Base-by-base conservation (phyloP, 345 rosid species). In the Cochlearia excelsa region DNA sequence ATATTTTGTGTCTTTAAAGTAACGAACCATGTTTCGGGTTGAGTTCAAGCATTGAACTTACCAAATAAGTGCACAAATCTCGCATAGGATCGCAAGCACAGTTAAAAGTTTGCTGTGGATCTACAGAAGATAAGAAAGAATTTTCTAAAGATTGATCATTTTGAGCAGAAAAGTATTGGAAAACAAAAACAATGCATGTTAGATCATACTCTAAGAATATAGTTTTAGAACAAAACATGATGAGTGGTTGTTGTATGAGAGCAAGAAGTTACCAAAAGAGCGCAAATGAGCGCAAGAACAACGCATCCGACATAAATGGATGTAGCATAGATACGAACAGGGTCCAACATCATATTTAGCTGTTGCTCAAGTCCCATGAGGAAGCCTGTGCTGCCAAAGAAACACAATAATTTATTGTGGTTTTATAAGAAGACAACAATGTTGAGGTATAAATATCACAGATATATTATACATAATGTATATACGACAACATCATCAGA, bases 361-460 rank as follows among this genome's bases (percentile, higher is more conserved):
- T 93, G 99, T 60, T 73, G 85, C 61, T 46, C 77, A 74, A 79
- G 78, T 74, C 99, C 97, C 68, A 85, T 75, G 55, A 93, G 83
- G 69, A 93, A 88, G 72, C 79, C 99, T 87, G 99, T 93, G 86
- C 97, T 93, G 95, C 81, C 94, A 78, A 74, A 73, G 54, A 68
- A 27, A 62, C 23, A 59, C 65, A 63, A 55, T 53, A 58, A 68
- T 39, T 55, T 78, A 34, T 61, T 43, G 33, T 51, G 47, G 59
- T 67, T 67, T 16, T 16, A 16, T 34, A 9, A 30, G 57, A 29
- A 27, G 4, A 42, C 5, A 43, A 56, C 66, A 60, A 5, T 1
- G 3, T 49, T 7, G n/a, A 71, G 52, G 57, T 11, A 27, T 30
- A 41, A 38, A 7, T 27, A 39, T 16, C 54, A 68, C n/a, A 35